phyloP scores from a whole-genome alignment of 2,329 filamentous ascomycete genomes.

The Pyricularia sp. region DNA sequence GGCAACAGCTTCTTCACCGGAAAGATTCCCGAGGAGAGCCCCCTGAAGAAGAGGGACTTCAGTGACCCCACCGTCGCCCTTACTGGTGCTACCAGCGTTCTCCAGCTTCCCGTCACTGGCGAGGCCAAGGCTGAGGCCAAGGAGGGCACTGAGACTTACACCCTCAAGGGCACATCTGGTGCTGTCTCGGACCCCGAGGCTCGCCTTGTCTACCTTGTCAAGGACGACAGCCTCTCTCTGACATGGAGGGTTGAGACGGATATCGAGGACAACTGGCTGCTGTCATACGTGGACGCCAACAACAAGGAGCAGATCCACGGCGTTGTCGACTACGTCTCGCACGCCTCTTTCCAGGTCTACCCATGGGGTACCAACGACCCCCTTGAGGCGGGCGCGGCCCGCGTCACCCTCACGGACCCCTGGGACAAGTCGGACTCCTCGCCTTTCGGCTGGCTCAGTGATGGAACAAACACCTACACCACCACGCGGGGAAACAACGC shows the following conservation, averaged over 20 bases:
- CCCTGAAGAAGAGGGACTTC: conserved; percentile 29
- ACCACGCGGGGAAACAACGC: conserved; percentile 50
- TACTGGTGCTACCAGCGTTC: conserved; percentile 25
- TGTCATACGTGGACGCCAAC: conserved; percentile 45
- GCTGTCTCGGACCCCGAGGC: conserved; percentile 42
- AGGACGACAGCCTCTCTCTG: conserved; percentile 36
- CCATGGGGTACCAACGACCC: conserved; percentile 48
- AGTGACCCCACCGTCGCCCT: conserved; percentile 33
- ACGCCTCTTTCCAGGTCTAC: conserved; percentile 46
- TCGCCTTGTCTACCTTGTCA: conserved; percentile 44
- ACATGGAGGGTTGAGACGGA: conserved; percentile 52
- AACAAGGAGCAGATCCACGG: conserved; percentile 36
- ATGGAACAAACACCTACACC: conserved; percentile 37
- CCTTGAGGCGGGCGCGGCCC: conserved; percentile 27
- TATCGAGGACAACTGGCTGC: conserved; percentile 45
- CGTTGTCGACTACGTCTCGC: conserved; percentile 47
- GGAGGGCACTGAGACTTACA: conserved; percentile 26
- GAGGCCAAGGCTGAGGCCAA: conserved; percentile 28
- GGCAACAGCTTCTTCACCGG: conserved; percentile 39
- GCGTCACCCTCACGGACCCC: conserved; percentile 35
- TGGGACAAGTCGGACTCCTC: conserved; percentile 35
- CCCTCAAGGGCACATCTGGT: conserved; percentile 37
- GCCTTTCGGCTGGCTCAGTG: conserved; percentile 42
- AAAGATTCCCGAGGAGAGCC: conserved; percentile 27
- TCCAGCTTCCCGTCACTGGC: conserved; percentile 30